These are phyloP conservation scores for Hypholoma fasciculare DNA, from an alignment of 768 basidiomycete species.

Conservation along the genomic window DNA sequence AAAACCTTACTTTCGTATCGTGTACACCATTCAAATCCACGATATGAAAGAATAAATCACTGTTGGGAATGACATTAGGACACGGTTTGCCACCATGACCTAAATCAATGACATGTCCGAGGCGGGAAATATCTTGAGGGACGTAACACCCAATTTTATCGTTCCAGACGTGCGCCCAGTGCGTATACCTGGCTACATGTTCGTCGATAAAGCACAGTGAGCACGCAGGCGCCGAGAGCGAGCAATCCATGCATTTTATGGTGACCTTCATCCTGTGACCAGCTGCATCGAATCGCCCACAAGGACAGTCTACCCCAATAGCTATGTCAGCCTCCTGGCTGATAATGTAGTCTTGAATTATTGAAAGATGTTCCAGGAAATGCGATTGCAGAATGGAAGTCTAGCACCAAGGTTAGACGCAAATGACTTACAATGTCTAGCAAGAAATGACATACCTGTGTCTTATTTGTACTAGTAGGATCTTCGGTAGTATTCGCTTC, in stretches of 20 bases:
- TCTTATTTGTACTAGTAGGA: background rate
- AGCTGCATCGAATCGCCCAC: background rate
- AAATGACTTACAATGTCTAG: background rate
- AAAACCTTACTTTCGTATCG: too few species aligned
- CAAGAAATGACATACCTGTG: background rate
- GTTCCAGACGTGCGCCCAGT: background rate
- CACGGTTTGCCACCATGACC: background rate
- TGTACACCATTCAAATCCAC: too few species aligned
- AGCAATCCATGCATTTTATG: background rate
- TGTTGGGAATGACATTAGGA: background rate
- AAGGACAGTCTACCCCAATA: background rate
- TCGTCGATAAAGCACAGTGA: background rate
- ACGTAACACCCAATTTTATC: background rate
- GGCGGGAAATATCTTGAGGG: background rate
- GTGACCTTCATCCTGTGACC: background rate
- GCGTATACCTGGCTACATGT: background rate
- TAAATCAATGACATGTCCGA: background rate
- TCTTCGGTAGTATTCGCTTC: too few species aligned
- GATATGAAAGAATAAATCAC: too few species aligned
- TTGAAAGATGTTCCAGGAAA: background rate
- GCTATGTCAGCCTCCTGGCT: background rate
- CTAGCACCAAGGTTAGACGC: background rate
- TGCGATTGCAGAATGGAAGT: background rate
- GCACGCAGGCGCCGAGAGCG: background rate
- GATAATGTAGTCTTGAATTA: background rate